These are phyloP conservation scores for Lasiosphaeriaceae sp. DNA, from an alignment of 495 filamentous ascomycete species.

Conservation along the genomic window DNA sequence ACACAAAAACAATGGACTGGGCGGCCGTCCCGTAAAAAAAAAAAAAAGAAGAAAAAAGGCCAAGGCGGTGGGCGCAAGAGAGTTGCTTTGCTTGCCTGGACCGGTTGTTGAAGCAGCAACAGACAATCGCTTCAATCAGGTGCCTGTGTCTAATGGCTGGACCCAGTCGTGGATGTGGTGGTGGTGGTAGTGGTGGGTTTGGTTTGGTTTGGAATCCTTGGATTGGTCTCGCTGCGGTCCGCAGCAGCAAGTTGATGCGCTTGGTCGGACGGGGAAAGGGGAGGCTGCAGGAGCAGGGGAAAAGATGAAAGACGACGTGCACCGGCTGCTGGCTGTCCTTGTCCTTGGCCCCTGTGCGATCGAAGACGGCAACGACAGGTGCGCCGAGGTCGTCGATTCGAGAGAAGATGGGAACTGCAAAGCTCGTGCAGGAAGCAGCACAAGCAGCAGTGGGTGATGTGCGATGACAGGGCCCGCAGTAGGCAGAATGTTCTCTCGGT, in stretches of 20 bases:
- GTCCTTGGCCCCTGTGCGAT: not conserved
- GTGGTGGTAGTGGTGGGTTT: too few species aligned
- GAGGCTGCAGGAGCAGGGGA: not conserved
- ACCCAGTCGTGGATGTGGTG: not conserved
- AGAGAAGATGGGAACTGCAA: not conserved
- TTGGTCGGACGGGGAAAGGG: too few species aligned
- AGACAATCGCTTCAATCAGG: not conserved
- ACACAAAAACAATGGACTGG: conserved; percentile 25
- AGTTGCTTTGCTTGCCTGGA: not conserved
- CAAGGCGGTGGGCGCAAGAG: conserved; percentile 20
- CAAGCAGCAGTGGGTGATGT: conserved; percentile 10
- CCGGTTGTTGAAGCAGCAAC: conserved; percentile 28
- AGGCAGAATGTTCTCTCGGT: conserved; percentile 11
- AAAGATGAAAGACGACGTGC: not conserved
- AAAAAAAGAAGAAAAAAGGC: conserved; percentile 10
- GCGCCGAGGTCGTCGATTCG: not conserved
- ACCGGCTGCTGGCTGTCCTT: not conserved
- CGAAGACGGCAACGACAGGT: not conserved
- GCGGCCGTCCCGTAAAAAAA: conserved; percentile 24
- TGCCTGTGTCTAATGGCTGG: not conserved
- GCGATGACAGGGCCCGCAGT: conserved; percentile 10
- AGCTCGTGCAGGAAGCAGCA: not conserved
- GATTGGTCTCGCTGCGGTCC: not conserved
- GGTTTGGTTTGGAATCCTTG: not conserved
- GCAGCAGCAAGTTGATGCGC: not conserved